Percentiles rank a stretch among this genome's conserved stretches.
Evolutionary conservation across 2,329 filamentous ascomycete genomes (phyloP).

Genomic region (Sclerotinia nivalis): DNA sequence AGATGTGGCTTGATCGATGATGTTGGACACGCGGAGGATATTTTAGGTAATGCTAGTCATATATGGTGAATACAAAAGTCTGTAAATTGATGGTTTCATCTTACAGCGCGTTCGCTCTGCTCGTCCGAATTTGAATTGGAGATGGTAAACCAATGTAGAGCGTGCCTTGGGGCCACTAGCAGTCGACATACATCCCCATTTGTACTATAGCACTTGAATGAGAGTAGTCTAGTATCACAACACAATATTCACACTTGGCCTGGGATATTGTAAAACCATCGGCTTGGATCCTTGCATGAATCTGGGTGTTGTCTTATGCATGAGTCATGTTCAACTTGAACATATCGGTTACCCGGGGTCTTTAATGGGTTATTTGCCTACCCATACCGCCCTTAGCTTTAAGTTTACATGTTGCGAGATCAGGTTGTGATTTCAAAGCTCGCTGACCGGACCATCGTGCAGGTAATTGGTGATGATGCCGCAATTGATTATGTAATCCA

Average conservation of each 20-base stretch:
- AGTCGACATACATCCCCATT: not conserved
- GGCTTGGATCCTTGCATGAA: not conserved
- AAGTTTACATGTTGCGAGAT: not conserved
- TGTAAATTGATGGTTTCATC: not conserved
- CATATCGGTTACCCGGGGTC: too few relatives aligned
- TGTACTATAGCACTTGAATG: not conserved
- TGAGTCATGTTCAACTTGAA: not conserved
- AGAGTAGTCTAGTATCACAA: too few relatives aligned
- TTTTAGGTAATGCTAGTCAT: not conserved
- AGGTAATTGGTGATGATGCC: not conserved
- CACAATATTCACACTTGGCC: not conserved
- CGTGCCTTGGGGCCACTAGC: not conserved
- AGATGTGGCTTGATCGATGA: not conserved
- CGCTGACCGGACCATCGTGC: not conserved
- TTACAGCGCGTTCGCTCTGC: not conserved
- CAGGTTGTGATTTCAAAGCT: not conserved
- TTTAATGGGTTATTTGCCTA: not conserved
- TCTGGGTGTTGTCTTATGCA: too few relatives aligned
- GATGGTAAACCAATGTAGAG: not conserved
- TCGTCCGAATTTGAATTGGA: not conserved
- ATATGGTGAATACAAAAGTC: not conserved
- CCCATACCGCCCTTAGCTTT: not conserved
- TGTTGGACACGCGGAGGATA: not conserved
- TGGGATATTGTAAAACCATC: not conserved
- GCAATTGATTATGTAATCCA: slow-evolving; percentile 12